phyloP scores from a whole-genome alignment of 78 protist species.

The Dictyostelium intermedium region DNA sequence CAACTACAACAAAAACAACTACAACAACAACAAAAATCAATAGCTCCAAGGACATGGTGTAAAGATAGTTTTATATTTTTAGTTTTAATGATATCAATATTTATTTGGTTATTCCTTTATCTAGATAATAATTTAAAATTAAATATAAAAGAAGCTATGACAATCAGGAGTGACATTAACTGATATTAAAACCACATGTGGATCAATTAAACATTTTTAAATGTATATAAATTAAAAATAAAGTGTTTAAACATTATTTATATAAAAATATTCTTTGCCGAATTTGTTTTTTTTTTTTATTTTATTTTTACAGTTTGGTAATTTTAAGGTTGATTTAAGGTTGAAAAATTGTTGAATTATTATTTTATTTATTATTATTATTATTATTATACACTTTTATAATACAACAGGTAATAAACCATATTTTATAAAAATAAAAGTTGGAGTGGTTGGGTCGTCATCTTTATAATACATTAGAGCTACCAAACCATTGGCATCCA shows the following conservation, averaged over 20 bases:
- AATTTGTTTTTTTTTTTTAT: neutral
- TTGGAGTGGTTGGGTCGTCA: constrained; percentile 70
- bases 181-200: too few species aligned
- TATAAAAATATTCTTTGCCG: neutral
- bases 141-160: neutral
- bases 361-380: too few species aligned
- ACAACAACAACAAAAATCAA: neutral
- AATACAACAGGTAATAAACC: neutral
- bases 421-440: neutral
- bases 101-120: neutral
- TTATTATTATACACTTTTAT: too few species aligned
- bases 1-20: neutral
- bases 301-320: neutral
- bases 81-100: neutral
- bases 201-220: neutral
- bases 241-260: neutral
- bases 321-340: too few species aligned
- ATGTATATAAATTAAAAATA: neutral
- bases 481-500: constrained; percentile 82
- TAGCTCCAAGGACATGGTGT: neutral
- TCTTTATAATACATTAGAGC: constrained; percentile 74
- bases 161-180: neutral
- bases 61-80: neutral
- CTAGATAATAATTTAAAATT: neutral
- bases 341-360: constrained; percentile 77